A percentile compares a stretch with the other conserved stretches of the same genome.
Conservation (phyloP, 352 stramenopile genomes). For the Globisporangium alternatum region DNA sequence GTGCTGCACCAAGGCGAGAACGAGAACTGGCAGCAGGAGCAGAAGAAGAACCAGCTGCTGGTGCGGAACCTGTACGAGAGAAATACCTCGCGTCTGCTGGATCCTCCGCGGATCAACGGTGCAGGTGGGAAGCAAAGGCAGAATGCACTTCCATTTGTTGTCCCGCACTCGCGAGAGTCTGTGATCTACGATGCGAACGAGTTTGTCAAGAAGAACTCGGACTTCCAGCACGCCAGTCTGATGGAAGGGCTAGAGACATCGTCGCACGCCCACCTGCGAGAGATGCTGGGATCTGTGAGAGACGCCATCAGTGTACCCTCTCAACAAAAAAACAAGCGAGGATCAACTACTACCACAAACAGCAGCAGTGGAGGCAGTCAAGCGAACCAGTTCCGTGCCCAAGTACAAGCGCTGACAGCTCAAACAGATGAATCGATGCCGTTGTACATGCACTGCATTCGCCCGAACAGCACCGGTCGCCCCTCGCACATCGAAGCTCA, state of each 20-base stretch:
- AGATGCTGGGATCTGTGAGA: slow-evolving; percentile 24
- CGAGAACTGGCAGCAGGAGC: slow-evolving; percentile 35
- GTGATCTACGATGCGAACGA: slow-evolving; percentile 58
- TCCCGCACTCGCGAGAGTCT: slow-evolving; percentile 44
- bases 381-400: slow-evolving; percentile 41
- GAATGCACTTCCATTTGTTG: slow-evolving; percentile 34
- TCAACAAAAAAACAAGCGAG: slow-evolving; percentile 6
- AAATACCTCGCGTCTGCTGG: slow-evolving; percentile 27
- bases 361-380: slow-evolving; percentile 13
- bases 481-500: slow-evolving; percentile 26
- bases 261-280: slow-evolving; percentile 21
- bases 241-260: slow-evolving; percentile 32
- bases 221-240: slow-evolving; percentile 43
- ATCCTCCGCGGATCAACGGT: slow-evolving; percentile 20
- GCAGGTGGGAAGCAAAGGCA: slow-evolving; percentile 10
- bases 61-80: slow-evolving; percentile 62
- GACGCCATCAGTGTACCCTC: background rate
- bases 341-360: background rate
- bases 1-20: slow-evolving; percentile 60
- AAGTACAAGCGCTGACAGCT: slow-evolving; percentile 26
- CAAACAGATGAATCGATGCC: slow-evolving; percentile 24
- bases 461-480: slow-evolving; percentile 32
- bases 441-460: slow-evolving; percentile 56
- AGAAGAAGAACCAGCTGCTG: slow-evolving; percentile 68
- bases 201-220: slow-evolving; percentile 72